These are phyloP conservation scores for Rhodotorula mucilaginosa DNA, from an alignment of 1,284 basidiomycete genomes.

Conservation along the genomic window DNA sequence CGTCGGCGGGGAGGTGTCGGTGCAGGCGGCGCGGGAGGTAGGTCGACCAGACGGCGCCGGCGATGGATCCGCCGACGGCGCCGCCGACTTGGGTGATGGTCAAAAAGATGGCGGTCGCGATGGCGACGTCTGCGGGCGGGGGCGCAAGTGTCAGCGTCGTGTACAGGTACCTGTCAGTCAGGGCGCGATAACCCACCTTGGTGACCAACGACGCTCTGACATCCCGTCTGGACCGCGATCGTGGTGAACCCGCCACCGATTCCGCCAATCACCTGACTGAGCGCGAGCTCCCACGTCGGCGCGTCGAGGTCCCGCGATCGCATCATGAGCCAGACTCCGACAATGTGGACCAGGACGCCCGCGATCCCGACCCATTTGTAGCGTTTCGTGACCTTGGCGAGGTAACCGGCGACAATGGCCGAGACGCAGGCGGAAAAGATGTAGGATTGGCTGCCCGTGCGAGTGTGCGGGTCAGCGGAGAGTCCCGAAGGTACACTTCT, in stretches of 20 bases:
- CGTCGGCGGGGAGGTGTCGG: constrained; percentile 31
- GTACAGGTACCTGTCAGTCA: too few relatives aligned
- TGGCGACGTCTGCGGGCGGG: constrained; percentile 41
- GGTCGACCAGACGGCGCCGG: constrained; percentile 46
- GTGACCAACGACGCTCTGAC: constrained; percentile 44
- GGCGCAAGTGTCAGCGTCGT: too few relatives aligned
- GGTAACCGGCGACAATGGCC: constrained; percentile 41
- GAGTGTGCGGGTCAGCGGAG: too few relatives aligned
- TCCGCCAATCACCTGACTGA: constrained; percentile 43
- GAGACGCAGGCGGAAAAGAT: constrained; percentile 45
- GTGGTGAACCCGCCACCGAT: constrained; percentile 44
- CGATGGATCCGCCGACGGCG: constrained; percentile 45
- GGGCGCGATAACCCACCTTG: constrained; percentile 17
- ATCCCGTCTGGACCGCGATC: constrained; percentile 43
- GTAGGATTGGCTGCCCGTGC: constrained; percentile 40
- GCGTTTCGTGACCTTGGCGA: constrained; percentile 42
- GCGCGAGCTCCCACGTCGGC: constrained; percentile 43
- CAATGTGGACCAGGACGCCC: constrained; percentile 44
- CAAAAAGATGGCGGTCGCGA: constrained; percentile 45
- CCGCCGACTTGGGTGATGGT: constrained; percentile 47
- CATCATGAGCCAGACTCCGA: constrained; percentile 47
- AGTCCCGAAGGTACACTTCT: too few relatives aligned
- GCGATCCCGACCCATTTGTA: constrained; percentile 45
- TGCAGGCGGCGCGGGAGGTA: constrained; percentile 37
- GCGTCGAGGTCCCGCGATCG: constrained; percentile 43